Evolutionary conservation across 2,329 filamentous ascomycete species (phyloP).

Genomic region (Tolypocladium ophioglossoides): DNA sequence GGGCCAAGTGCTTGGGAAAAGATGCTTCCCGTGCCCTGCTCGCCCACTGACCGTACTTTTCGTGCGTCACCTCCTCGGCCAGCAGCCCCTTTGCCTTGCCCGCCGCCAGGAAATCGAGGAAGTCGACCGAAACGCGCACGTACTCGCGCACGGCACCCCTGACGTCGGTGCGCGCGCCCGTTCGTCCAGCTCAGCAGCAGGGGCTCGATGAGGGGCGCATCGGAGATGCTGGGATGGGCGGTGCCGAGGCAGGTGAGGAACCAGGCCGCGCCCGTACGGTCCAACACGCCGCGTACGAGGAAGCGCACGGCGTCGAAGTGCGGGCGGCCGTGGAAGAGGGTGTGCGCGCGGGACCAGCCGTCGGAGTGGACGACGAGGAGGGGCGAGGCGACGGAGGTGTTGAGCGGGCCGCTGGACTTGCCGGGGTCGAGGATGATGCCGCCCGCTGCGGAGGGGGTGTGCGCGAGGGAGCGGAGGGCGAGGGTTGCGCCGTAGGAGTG

Average conservation of each 20-base stretch:
- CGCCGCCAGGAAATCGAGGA: constrained; percentile 36
- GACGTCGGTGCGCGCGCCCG: constrained; percentile 47
- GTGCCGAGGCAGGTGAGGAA: constrained; percentile 45
- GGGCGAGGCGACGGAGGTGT: constrained; percentile 46
- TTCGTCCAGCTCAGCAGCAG: constrained; percentile 49
- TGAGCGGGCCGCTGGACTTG: constrained; percentile 51
- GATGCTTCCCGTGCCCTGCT: constrained; percentile 19
- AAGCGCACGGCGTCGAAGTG: constrained; percentile 54
- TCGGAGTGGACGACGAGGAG: constrained; percentile 52
- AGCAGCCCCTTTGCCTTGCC: constrained; percentile 36
- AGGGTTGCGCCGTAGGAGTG: constrained; percentile 59
- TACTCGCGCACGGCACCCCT: constrained; percentile 48
- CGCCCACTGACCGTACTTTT: constrained; percentile 29
- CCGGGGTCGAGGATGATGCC: constrained; percentile 56
- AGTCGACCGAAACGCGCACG: constrained; percentile 46
- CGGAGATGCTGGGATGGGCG: constrained; percentile 53
- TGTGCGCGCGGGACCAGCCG: constrained; percentile 48
- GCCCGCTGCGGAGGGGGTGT: constrained; percentile 34
- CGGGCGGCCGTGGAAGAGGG: constrained; percentile 49
- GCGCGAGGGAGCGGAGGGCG: constrained; percentile 48
- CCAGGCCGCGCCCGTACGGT: constrained; percentile 35
- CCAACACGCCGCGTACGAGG: constrained; percentile 36
- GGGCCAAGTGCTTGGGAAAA: constrained; percentile 21
- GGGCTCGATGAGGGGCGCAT: constrained; percentile 55
- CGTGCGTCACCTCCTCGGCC: constrained; percentile 34